Evolutionary conservation across 208 protist genomes (phyloP), one percentile per base, ranked within the genome.

Genomic region (Leptomonas pyrrhocoris): DNA sequence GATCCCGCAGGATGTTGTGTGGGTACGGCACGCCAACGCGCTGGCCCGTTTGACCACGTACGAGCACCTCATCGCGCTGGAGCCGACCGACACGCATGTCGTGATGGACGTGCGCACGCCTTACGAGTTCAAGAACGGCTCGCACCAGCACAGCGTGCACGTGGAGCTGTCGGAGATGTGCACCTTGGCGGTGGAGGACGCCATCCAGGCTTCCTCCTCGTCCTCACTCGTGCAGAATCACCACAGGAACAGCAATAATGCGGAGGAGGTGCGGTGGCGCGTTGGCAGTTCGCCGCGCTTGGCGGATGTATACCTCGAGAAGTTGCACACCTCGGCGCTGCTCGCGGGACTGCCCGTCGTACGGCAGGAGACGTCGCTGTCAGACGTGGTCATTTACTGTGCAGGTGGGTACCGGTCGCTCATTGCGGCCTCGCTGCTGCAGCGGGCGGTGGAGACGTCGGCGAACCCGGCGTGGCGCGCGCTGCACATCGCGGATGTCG

Each of bases 91-190:
- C 55, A 56, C 60, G 50, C 60, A 58, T 23, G 63, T 94, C 25
- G 80, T 92, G 28, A 54, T 95, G 16, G 88, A 93, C 45, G 83
- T 88, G 70, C 88, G 90, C 28, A 92, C 88, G 13, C 76, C 85
- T 25, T 95, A 85, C 73, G 87, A 95, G 77, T 93, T 94, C 68
- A 83, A 81, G 57, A 92, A 91, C 57, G 90, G 88, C 69, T 95
- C 88, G 12, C 88, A 93, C 59, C 77, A 83, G 45, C 75, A 86
- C 61, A 91, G 85, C 65, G 77, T 90, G 43, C 80, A 89, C 62
- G 61, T 88, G 46, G 66, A 82, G 50, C 70, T 93, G 38, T 57
- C 81, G 21, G 79, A 92, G 42, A 60, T 95, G 42, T 94, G 85
- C 63, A 55, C 66, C 0, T 60, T 89, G 59, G 84, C 81, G 1